Percentiles rank a stretch among this genome's conserved stretches.
phyloP scores from a whole-genome alignment of 2,329 filamentous ascomycete genomes.

The Ophiocordyceps robertsii region DNA sequence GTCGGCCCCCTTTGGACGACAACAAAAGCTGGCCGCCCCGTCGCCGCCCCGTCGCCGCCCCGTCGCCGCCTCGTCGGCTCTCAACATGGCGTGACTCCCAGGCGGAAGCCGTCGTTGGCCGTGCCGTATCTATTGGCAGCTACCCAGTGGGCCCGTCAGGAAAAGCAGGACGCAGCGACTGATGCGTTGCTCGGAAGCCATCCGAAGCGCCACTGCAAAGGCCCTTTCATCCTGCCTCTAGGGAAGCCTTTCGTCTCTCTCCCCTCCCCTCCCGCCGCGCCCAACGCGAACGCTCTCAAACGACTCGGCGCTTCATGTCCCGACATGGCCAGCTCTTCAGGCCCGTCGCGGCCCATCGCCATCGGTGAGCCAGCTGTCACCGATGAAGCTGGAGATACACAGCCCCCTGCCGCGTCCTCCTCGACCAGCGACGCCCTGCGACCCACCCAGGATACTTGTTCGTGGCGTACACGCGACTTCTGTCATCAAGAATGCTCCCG shows the following conservation, averaged over 20 bases:
- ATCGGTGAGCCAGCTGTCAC: slow-evolving; percentile 2
- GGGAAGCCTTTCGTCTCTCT: neutral
- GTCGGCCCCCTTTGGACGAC: neutral
- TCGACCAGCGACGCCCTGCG: slow-evolving; percentile 16
- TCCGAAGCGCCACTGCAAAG: no score
- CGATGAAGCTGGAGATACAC: slow-evolving; percentile 8
- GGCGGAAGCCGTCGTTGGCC: neutral
- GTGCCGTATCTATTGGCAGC: no score
- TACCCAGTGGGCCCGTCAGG: no score
- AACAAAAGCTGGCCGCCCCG: neutral
- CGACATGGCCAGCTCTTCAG: slow-evolving; percentile 19
- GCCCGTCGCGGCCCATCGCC: slow-evolving; percentile 10
- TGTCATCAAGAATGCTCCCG: slow-evolving; percentile 30
- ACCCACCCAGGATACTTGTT: slow-evolving; percentile 14
- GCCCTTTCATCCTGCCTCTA: no score
- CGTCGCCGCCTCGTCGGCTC: neutral
- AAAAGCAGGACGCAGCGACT: no score
- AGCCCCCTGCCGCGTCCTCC: slow-evolving; percentile 24
- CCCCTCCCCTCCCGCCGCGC: neutral
- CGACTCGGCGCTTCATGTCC: slow-evolving; percentile 7
- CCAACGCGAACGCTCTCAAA: neutral
- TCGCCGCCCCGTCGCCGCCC: neutral
- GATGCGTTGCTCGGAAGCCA: no score
- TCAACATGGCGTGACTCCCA: slow-evolving; percentile 5
- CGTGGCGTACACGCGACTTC: slow-evolving; percentile 23